Evolutionary conservation across 306 rosid genomes (phyloP).

Genomic region (Trifolium subterraneum): DNA sequence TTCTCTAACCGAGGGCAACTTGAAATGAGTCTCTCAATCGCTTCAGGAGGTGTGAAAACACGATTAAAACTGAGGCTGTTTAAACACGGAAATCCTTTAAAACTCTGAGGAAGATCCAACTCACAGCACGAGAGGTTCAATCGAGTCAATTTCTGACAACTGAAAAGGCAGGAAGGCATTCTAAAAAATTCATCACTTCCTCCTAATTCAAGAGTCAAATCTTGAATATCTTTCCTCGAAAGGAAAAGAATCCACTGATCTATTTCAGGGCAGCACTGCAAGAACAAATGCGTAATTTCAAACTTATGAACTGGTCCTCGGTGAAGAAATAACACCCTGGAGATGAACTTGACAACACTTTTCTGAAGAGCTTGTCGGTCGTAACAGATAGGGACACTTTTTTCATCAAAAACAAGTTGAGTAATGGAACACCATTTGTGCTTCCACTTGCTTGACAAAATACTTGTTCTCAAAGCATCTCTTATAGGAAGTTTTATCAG

Average conservation of each 20-base stretch:
- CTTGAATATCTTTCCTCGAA: slow-evolving; percentile 77
- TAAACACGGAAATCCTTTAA: slow-evolving; percentile 69
- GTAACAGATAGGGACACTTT: slow-evolving; percentile 49
- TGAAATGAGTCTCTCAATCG: slow-evolving; percentile 75
- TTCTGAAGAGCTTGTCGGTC: slow-evolving; percentile 49
- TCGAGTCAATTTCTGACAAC: slow-evolving; percentile 63
- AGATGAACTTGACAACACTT: slow-evolving; percentile 60
- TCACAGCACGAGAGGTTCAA: slow-evolving; percentile 82
- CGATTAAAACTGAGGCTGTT: slow-evolving; percentile 78
- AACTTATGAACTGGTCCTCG: slow-evolving; percentile 92
- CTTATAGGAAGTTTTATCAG: slow-evolving; percentile 66
- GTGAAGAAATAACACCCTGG: slow-evolving; percentile 78
- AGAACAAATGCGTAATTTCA: slow-evolving; percentile 55
- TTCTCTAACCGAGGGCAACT: slow-evolving; percentile 78
- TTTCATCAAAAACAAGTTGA: slow-evolving; percentile 75
- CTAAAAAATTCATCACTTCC: slow-evolving; percentile 79
- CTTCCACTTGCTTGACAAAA: slow-evolving; percentile 80
- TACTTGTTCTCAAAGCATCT: slow-evolving; percentile 80
- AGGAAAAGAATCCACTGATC: slow-evolving; percentile 93
- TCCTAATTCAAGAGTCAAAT: slow-evolving; percentile 73
- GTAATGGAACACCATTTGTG: slow-evolving; percentile 75
- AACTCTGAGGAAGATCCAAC: slow-evolving; percentile 73
- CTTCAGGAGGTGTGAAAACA: slow-evolving; percentile 71
- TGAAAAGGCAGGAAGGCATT: slow-evolving; percentile 79
- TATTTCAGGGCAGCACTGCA: slow-evolving; percentile 74